Evolutionary conservation across 2,329 filamentous ascomycete species (phyloP).

Genomic region (Colletotrichum coccodes): DNA sequence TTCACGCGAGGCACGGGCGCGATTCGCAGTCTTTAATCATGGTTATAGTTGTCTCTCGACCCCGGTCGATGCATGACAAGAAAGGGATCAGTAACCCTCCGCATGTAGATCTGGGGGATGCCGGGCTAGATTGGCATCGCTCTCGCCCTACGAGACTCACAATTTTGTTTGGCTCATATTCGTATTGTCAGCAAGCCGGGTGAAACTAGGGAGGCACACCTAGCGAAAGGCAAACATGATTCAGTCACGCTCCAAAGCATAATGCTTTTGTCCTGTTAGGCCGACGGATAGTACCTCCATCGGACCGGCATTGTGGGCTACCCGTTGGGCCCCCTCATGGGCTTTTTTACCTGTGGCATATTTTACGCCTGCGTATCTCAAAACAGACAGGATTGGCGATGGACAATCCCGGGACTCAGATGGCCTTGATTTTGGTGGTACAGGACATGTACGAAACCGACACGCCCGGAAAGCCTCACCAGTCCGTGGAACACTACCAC

Average conservation of each 20-base stretch:
- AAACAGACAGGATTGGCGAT: background rate
- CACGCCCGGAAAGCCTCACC: background rate
- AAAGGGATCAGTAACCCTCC: background rate
- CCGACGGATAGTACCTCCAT: background rate
- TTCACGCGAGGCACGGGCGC: background rate
- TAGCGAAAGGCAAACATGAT: constrained; percentile 19
- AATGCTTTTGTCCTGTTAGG: background rate
- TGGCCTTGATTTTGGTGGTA: background rate
- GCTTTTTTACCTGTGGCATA: background rate
- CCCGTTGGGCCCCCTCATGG: background rate
- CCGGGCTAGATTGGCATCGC: background rate
- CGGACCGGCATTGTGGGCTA: background rate
- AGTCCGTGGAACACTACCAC: too few species aligned
- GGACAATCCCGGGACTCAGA: background rate
- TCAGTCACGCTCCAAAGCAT: constrained; percentile 4
- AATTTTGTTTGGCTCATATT: background rate
- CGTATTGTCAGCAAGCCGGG: background rate
- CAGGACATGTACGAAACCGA: constrained; percentile 20
- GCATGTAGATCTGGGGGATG: background rate
- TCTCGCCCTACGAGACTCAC: background rate
- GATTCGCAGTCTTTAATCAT: background rate
- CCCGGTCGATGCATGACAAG: background rate
- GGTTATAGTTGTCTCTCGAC: background rate
- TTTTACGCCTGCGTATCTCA: background rate
- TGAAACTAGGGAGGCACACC: constrained; percentile 8